A percentile compares a stretch with the other conserved stretches of the same genome.
Evolutionary conservation across 1,284 basidiomycete species (phyloP).

Genomic region (Dichomitus squalens): DNA sequence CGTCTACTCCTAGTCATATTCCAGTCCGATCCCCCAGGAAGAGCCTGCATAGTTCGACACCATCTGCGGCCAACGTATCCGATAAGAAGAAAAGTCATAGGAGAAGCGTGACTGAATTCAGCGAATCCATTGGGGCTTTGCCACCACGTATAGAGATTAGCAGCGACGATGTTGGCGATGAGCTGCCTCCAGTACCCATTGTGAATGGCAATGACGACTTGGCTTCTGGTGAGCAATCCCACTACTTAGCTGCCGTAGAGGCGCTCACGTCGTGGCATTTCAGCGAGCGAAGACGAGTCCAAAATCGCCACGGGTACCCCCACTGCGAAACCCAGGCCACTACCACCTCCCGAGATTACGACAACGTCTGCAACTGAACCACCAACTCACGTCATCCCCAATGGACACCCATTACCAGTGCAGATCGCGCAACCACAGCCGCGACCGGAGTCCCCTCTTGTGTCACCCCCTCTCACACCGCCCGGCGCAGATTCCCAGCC

Average conservation of each 20-base stretch:
- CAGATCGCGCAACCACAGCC: neutral
- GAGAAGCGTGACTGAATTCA: constrained; percentile 33
- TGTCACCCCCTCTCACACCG: constrained; percentile 19
- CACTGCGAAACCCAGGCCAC: constrained; percentile 36
- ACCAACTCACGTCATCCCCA: constrained; percentile 1
- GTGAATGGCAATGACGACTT: constrained; percentile 31
- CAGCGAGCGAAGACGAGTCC: constrained; percentile 44
- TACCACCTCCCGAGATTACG: constrained; percentile 27
- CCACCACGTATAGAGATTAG: constrained; percentile 29
- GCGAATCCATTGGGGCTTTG: constrained; percentile 30
- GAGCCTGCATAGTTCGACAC: constrained; percentile 6
- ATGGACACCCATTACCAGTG: neutral
- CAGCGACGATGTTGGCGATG: constrained; percentile 19
- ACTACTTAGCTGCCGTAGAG: neutral
- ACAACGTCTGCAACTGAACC: constrained; percentile 23
- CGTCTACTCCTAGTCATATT: constrained; percentile 39
- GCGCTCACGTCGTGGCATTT: neutral
- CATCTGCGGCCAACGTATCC: constrained; percentile 1
- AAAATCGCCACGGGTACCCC: constrained; percentile 38
- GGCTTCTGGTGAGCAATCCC: constrained; percentile 35
- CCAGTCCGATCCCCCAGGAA: constrained; percentile 44
- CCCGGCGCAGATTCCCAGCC: constrained; percentile 13
- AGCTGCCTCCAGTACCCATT: constrained; percentile 25
- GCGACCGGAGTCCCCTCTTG: constrained; percentile 15
- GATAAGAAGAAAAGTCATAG: constrained; percentile 31